phyloP scores from a whole-genome alignment of 2,329 filamentous ascomycete species.

The Colletotrichum acutatum region DNA sequence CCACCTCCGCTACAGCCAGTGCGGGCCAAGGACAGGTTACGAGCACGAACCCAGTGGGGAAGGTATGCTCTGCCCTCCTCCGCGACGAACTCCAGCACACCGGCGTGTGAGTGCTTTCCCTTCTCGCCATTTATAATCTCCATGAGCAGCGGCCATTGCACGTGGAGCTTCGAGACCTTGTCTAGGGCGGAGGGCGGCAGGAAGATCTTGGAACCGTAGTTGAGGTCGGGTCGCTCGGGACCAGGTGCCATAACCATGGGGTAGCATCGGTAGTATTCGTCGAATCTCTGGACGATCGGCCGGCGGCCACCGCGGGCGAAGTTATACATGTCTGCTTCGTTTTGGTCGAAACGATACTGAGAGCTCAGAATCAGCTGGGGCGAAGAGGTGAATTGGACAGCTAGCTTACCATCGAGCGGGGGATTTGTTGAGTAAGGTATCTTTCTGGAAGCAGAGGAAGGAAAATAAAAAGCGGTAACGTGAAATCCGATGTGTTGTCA shows the following conservation, averaged over 20 bases:
- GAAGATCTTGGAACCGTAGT: slow-evolving; percentile 97
- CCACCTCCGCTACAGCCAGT: not conserved
- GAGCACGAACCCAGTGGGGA: slow-evolving; percentile 82
- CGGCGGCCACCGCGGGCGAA: slow-evolving; percentile 53
- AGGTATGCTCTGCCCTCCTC: slow-evolving; percentile 97
- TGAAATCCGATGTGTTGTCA: not conserved
- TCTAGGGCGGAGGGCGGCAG: slow-evolving; percentile 96
- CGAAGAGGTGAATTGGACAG: not conserved
- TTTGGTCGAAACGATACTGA: slow-evolving; percentile 36
- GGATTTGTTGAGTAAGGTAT: not conserved
- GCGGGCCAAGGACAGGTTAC: not conserved
- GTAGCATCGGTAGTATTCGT: slow-evolving; percentile 99
- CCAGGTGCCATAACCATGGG: slow-evolving; percentile 94
- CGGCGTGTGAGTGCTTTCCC: slow-evolving; percentile 86
- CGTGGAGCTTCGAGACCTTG: slow-evolving; percentile 94
- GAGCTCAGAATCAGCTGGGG: slow-evolving; percentile 14
- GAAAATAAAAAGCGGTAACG: not conserved
- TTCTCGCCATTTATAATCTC: slow-evolving; percentile 92
- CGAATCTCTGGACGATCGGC: slow-evolving; percentile 79
- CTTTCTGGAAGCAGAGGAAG: not conserved
- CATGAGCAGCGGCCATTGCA: slow-evolving; percentile 97
- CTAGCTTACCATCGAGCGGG: slow-evolving; percentile 38
- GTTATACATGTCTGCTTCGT: slow-evolving; percentile 37
- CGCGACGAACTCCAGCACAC: slow-evolving; percentile 96
- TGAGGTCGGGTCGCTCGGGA: slow-evolving; percentile 86